Evolutionary conservation across 345 rosid species (phyloP), one percentile per base, ranked within the genome.

Genomic region (Citrus unshiu): DNA sequence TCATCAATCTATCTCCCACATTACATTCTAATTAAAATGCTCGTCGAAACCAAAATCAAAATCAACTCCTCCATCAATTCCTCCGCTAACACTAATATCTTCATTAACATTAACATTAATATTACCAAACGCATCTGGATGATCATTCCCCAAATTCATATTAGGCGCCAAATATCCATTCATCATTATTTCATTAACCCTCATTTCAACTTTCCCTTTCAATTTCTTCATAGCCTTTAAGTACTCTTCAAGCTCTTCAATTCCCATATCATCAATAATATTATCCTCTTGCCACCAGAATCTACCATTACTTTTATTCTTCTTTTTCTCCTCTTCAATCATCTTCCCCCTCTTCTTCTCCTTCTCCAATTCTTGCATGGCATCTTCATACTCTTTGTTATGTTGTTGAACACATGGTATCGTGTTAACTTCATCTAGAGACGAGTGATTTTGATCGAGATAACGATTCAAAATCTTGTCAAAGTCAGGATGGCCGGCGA

Each of bases 281-380:
- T 54, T 54, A 54, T 8, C n/a, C 18, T 75, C 75, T 77, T 87
- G 81, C 88, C 88, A 85, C 88, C 88, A 87, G 69, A 83, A 75
- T 59, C 65, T 46, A 32, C 29, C 82, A 7, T 7, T 46, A 6
- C 3, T 64, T 19, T 66, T 60, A 2, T 67, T 68, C 37, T 16
- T 56, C 56, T 51, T 71, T 4, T 77, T 80, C 62, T 70, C 75
- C 7, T 82, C 69, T 4, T 78, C 64, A 13, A 64, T 75, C 82
- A 24, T 37, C 5, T 58, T 72, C 10, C 24, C 30, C 1, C 64
- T 37, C 51, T 19, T 70, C 81, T 77, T 83, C 80, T 85, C 83
- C 39, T 77, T 85, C 79, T 81, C 54, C 35, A 83, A 68, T 70
- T 79, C 80, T 39, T 74, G 69, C 80, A 70, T 1, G 2, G 82